These are phyloP conservation scores for Hypomyces rosellus DNA, from an alignment of 2,329 filamentous ascomycete species.

Conservation along the genomic window DNA sequence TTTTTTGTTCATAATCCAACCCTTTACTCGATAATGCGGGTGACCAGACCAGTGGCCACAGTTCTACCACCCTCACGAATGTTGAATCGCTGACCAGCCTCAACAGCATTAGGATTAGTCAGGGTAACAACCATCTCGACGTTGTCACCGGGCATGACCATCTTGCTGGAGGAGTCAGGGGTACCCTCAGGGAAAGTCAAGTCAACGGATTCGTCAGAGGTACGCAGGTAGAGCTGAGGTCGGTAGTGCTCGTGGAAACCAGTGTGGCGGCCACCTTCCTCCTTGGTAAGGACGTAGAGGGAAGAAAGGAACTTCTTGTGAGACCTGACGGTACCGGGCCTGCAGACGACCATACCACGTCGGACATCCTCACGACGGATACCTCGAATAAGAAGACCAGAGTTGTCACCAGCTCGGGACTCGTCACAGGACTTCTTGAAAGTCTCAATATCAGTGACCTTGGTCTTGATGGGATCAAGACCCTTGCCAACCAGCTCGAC, in stretches of 20 bases:
- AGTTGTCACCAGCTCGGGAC: conserved; percentile 95
- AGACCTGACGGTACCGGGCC: conserved; percentile 77
- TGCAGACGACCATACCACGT: conserved; percentile 89
- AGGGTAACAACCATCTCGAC: conserved; percentile 92
- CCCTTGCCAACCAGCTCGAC: conserved; percentile 92
- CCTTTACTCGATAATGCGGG: conserved; percentile 59
- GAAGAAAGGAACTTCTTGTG: conserved; percentile 90
- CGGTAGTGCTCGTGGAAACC: conserved; percentile 96
- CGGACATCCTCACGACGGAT: conserved; percentile 90
- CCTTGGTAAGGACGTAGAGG: conserved; percentile 95
- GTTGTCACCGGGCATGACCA: conserved; percentile 98
- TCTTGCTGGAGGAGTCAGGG: conserved; percentile 64
- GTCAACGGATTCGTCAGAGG: conserved; percentile 72
- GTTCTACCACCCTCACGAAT: conserved; percentile 93
- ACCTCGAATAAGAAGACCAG: conserved; percentile 91
- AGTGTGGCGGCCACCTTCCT: conserved; percentile 95
- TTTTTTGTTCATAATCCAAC: conserved; percentile 6
- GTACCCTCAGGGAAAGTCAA: conserved; percentile 83
- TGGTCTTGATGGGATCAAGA: conserved; percentile 81
- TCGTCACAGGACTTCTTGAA: conserved; percentile 99
- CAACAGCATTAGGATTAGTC: conserved; percentile 78
- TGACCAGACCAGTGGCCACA: conserved; percentile 77
- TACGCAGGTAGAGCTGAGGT: conserved; percentile 93
- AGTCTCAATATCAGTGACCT: conserved; percentile 99
- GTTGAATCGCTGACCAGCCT: conserved; percentile 94